Evolutionary conservation across 2,329 filamentous ascomycete species (phyloP).

Genomic region (Zymoseptoria tritici): DNA sequence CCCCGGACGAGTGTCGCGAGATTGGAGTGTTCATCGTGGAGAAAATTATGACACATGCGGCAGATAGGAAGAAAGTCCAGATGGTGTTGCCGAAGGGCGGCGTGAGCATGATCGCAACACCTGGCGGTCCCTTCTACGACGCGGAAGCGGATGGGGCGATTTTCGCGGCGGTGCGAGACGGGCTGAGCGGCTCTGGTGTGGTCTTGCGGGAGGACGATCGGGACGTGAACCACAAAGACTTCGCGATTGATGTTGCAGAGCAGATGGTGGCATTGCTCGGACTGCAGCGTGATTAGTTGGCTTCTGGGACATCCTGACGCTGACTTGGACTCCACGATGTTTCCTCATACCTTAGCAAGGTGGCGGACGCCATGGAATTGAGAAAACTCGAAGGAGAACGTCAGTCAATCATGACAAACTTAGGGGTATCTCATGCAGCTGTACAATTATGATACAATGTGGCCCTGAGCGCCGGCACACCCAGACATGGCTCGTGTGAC

Average conservation of each 20-base stretch:
- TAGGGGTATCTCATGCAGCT: background rate
- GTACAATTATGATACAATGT: background rate
- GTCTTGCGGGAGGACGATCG: constrained; percentile 43
- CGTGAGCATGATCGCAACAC: constrained; percentile 53
- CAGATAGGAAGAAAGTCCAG: constrained; percentile 38
- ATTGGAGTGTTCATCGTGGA: constrained; percentile 51
- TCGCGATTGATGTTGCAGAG: constrained; percentile 44
- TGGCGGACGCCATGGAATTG: background rate
- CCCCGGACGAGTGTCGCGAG: constrained; percentile 46
- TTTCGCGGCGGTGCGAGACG: constrained; percentile 42
- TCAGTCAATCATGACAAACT: background rate
- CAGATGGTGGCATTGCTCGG: constrained; percentile 20
- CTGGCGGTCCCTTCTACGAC: constrained; percentile 47
- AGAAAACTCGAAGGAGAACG: background rate
- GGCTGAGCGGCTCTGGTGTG: constrained; percentile 44
- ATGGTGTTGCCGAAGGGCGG: constrained; percentile 56
- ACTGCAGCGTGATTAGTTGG: background rate
- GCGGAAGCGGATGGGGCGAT: constrained; percentile 41
- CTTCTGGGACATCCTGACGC: background rate
- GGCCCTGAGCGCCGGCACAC: background rate
- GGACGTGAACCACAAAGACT: constrained; percentile 48
- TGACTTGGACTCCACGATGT: too few species aligned
- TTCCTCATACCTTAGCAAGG: background rate
- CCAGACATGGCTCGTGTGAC: background rate
- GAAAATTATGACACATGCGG: constrained; percentile 42